Evolutionary conservation across 2,329 filamentous ascomycete genomes (phyloP).

Genomic region (Monilinia laxa): DNA sequence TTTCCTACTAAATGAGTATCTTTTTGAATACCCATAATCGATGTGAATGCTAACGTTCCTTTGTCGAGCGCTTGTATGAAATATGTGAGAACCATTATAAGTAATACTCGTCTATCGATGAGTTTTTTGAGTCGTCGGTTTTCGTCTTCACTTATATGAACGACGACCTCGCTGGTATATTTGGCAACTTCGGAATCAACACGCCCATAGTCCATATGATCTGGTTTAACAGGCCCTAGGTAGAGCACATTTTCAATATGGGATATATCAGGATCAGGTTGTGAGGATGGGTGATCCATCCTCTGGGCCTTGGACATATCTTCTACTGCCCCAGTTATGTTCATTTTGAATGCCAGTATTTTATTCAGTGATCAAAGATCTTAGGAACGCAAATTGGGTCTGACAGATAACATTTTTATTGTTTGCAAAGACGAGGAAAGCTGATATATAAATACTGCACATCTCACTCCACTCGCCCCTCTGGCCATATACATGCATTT

Average conservation of each 20-base stretch:
- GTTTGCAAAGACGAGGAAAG: not conserved
- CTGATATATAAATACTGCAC: not conserved
- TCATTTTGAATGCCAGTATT: not conserved
- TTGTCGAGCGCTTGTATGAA: conserved; percentile 44
- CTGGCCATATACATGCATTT: conserved; percentile 11
- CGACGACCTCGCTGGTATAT: conserved; percentile 57
- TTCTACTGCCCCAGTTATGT: not conserved
- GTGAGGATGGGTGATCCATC: not conserved
- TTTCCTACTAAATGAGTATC: conserved; percentile 44
- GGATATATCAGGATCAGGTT: conserved; percentile 9
- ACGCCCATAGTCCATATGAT: conserved; percentile 56
- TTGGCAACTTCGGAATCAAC: conserved; percentile 70
- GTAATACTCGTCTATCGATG: conserved; percentile 67
- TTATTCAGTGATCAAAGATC: not conserved
- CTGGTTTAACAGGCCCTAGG: conserved; percentile 40
- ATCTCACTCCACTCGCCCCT: not conserved
- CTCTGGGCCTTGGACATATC: not conserved
- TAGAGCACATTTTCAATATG: not conserved
- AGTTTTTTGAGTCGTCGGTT: conserved; percentile 59
- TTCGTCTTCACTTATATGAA: conserved; percentile 60
- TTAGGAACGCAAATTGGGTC: not conserved
- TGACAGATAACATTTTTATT: not conserved
- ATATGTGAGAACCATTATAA: conserved; percentile 65
- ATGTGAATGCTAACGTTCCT: conserved; percentile 36
- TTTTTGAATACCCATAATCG: conserved; percentile 36